Evolutionary conservation across 2,329 filamentous ascomycete genomes (phyloP).

Genomic region (Nothophoma quercina): DNA sequence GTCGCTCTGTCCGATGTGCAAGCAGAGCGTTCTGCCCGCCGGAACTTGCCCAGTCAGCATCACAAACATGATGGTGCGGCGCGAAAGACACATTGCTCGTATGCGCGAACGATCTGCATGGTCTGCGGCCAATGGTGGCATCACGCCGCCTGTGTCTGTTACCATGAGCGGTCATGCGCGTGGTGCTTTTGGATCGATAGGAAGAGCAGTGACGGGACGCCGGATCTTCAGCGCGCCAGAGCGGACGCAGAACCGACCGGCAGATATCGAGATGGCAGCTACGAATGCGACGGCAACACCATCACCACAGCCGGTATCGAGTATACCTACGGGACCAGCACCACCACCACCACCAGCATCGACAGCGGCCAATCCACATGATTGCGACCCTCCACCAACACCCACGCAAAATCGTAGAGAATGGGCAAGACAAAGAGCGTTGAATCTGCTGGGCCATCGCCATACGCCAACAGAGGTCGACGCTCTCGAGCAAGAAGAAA

Average conservation of each 20-base stretch:
- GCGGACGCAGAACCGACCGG: constrained; percentile 23
- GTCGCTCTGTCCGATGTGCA: constrained; percentile 91
- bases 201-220: constrained; percentile 32
- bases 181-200: constrained; percentile 32
- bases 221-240: constrained; percentile 44
- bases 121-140: constrained; percentile 4
- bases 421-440: constrained; percentile 55
- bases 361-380: not conserved
- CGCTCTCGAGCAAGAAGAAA: constrained; percentile 20
- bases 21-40: constrained; percentile 77
- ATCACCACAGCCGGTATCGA: not conserved
- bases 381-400: constrained; percentile 2
- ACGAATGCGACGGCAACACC: not conserved
- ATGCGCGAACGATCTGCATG: constrained; percentile 59
- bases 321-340: not conserved
- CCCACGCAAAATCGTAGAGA: constrained; percentile 47
- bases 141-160: not conserved
- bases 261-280: constrained; percentile 44
- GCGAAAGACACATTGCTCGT: constrained; percentile 73
- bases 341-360: not conserved
- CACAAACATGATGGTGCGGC: constrained; percentile 85
- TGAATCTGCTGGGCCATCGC: constrained; percentile 52
- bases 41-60: constrained; percentile 59
- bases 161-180: constrained; percentile 4
- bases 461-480: constrained; percentile 23